These are phyloP conservation scores for Aspergillus taichungensis DNA, from an alignment of 495 filamentous ascomycete genomes.

Conservation along the genomic window DNA sequence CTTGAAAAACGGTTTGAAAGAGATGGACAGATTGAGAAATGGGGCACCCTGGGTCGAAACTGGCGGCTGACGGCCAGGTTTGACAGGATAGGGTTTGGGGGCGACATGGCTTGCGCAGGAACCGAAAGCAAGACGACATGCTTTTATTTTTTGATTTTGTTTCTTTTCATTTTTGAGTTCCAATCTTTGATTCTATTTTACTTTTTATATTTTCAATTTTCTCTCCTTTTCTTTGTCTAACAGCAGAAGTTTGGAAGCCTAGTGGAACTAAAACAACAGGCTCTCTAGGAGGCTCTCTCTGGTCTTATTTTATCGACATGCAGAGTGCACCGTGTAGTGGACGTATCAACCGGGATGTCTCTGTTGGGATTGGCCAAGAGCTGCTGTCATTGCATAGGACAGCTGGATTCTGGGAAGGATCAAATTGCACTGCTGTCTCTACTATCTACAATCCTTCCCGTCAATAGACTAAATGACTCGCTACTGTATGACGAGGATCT, in stretches of 20 bases:
- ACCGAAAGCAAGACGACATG: conserved; percentile 13
- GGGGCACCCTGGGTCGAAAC: background rate
- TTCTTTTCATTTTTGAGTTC: background rate
- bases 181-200: conserved; percentile 3
- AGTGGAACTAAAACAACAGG: background rate
- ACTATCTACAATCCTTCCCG: no score
- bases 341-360: no score
- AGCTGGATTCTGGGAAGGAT: no score
- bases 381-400: no score
- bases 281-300: background rate
- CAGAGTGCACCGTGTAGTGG: background rate
- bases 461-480: no score
- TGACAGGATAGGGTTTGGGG: background rate
- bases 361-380: no score
- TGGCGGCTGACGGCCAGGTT: background rate
- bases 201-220: conserved; percentile 11
- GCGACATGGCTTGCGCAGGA: conserved; percentile 18
- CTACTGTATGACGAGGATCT: no score
- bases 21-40: background rate
- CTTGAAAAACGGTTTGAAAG: background rate
- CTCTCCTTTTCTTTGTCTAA: conserved; percentile 8
- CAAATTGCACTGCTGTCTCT: no score
- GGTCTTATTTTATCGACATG: conserved; percentile 3
- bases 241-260: background rate
- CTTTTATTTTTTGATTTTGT: conserved; percentile 6